Percentiles rank a stretch among this genome's conserved stretches.
Evolutionary conservation across 2,329 filamentous ascomycete genomes (phyloP).

Genomic region (Metarhizium anisopliae): DNA sequence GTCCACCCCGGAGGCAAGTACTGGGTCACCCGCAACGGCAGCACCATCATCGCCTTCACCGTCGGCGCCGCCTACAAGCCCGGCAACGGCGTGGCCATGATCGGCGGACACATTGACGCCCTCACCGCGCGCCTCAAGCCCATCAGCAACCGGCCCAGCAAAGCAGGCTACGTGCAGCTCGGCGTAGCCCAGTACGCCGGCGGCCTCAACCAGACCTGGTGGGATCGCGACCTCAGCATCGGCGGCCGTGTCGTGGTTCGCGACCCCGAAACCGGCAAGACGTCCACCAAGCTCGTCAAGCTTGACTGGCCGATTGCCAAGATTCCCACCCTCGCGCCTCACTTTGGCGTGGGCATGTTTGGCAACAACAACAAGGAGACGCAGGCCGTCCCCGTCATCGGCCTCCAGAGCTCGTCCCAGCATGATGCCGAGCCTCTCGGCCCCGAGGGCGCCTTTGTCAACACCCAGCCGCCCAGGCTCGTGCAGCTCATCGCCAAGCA

Average conservation of each 20-base stretch:
- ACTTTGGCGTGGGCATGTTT: constrained; percentile 74
- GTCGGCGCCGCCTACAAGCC: constrained; percentile 72
- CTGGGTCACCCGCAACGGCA: constrained; percentile 78
- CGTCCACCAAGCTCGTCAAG: constrained; percentile 74
- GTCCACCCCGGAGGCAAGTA: constrained; percentile 79
- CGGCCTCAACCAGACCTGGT: constrained; percentile 83
- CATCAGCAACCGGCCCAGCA: constrained; percentile 73
- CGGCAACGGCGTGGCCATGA: constrained; percentile 79
- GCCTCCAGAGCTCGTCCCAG: constrained; percentile 65
- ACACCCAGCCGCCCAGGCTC: constrained; percentile 76
- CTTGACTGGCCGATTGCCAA: constrained; percentile 90
- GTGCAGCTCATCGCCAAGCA: constrained; percentile 74
- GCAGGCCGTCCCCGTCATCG: constrained; percentile 88
- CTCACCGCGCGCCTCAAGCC: constrained; percentile 88
- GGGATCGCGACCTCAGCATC: constrained; percentile 89
- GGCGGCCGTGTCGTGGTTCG: constrained; percentile 83
- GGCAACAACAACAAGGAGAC: constrained; percentile 74
- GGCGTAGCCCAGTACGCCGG: constrained; percentile 92
- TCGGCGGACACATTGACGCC: constrained; percentile 89
- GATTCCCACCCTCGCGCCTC: constrained; percentile 84
- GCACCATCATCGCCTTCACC: constrained; percentile 75
- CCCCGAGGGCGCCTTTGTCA: constrained; percentile 61
- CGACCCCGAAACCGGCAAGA: constrained; percentile 63
- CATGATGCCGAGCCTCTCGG: constrained; percentile 37
- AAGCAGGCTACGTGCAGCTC: constrained; percentile 79